Conservation (phyloP, 23 red algal genomes). For the Gracilaria vermiculophylla region DNA sequence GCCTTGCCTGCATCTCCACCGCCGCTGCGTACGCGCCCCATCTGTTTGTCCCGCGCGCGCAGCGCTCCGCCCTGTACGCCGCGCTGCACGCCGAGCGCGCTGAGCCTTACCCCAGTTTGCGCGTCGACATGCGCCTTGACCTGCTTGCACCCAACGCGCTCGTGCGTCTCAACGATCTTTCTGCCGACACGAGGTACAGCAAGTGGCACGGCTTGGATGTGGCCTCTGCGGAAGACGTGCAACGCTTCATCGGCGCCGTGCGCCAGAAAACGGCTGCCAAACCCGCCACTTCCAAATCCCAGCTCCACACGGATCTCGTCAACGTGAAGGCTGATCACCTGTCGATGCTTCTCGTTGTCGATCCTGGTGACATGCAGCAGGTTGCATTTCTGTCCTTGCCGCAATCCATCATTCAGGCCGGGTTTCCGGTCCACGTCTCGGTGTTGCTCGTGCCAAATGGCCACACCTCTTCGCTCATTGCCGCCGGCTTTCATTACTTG, state of each 20-base stretch:
- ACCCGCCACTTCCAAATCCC: not conserved
- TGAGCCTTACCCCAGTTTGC: not conserved
- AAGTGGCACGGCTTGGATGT: slow-evolving; percentile 20
- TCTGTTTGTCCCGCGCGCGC: not conserved
- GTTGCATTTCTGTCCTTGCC: slow-evolving; percentile 28
- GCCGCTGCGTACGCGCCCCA: slow-evolving; percentile 1
- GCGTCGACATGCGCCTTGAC: not conserved
- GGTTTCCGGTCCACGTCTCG: slow-evolving; percentile 54
- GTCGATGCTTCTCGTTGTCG: slow-evolving; percentile 49
- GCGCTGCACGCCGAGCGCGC: not conserved
- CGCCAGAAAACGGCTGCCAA: not conserved
- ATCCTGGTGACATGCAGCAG: slow-evolving; percentile 55
- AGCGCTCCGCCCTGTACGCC: not conserved
- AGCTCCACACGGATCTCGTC: slow-evolving; percentile 12
- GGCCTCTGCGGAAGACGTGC: not conserved
- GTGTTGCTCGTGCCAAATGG: slow-evolving; percentile 65
- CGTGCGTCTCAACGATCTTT: slow-evolving; percentile 54
- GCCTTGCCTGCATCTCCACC: slow-evolving; percentile 16
- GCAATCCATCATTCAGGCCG: slow-evolving; percentile 54
- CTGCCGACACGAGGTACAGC: slow-evolving; percentile 32
- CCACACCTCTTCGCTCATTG: slow-evolving; percentile 9
- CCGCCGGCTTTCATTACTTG: slow-evolving; percentile 54
- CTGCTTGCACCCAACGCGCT: not conserved
- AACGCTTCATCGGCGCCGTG: not conserved
- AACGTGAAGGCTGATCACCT: slow-evolving; percentile 47